These are phyloP conservation scores for Ceraceosorus bombacis DNA, from an alignment of 1,284 basidiomycete genomes.

Conservation along the genomic window DNA sequence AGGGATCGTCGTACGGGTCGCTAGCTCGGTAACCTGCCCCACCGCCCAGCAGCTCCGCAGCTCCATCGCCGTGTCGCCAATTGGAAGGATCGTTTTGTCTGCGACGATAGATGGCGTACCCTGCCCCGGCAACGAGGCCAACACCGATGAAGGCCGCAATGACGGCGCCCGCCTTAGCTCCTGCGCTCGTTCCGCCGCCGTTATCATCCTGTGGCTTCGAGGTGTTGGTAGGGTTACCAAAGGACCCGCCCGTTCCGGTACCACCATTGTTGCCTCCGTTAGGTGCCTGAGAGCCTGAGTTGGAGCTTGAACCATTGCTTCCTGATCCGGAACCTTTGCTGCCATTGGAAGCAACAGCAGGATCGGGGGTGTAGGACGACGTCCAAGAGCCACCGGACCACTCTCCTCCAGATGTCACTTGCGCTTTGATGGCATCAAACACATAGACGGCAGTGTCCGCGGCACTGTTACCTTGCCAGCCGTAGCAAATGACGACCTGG, in stretches of 20 bases:
- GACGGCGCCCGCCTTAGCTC: slow-evolving; percentile 32
- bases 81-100: slow-evolving; percentile 16
- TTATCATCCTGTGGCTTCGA: background rate
- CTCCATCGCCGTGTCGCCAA: slow-evolving; percentile 24
- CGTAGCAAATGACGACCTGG: slow-evolving; percentile 27
- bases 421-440: slow-evolving; percentile 21
- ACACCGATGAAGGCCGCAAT: slow-evolving; percentile 30
- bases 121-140: slow-evolving; percentile 34
- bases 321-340: background rate
- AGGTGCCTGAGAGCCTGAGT: background rate
- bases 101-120: slow-evolving; percentile 27
- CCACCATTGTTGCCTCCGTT: background rate
- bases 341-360: slow-evolving; percentile 15
- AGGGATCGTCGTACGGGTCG: slow-evolving; percentile 16
- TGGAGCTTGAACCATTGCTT: slow-evolving; percentile 5
- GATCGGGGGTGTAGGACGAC: slow-evolving; percentile 30
- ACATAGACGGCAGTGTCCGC: slow-evolving; percentile 24
- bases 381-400: slow-evolving; percentile 32
- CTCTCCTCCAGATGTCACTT: slow-evolving; percentile 14
- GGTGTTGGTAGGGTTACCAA: background rate
- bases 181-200: slow-evolving; percentile 12
- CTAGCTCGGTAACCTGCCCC: slow-evolving; percentile 10
- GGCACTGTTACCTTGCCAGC: slow-evolving; percentile 30
- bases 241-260: background rate
- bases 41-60: slow-evolving; percentile 21